phyloP scores from a whole-genome alignment of 2,329 filamentous ascomycete genomes.

The Claviceps monticola region DNA sequence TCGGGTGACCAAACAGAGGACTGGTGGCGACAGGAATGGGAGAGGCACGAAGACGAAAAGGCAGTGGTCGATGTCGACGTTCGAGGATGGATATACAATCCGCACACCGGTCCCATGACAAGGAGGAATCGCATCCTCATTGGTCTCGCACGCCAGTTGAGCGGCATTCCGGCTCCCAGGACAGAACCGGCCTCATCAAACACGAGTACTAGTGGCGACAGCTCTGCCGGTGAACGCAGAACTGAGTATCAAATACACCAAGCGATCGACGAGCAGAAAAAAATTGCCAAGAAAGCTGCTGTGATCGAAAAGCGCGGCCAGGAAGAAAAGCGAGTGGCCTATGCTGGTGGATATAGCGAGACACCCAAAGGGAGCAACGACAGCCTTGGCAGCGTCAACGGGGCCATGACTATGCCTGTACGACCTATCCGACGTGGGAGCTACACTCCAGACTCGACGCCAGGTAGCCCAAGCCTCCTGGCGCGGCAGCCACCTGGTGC shows the following conservation, averaged over 20 bases:
- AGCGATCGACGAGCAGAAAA: conserved; percentile 42
- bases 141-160: conserved; percentile 73
- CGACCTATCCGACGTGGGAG: conserved; percentile 18
- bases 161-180: conserved; percentile 64
- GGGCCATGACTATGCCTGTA: conserved; percentile 6
- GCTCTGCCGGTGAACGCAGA: conserved; percentile 8
- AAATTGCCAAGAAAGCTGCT: conserved; percentile 61
- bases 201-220: conserved; percentile 4
- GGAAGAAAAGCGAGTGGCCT: conserved; percentile 56
- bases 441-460: conserved; percentile 24
- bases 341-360: conserved; percentile 63
- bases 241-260: conserved; percentile 24
- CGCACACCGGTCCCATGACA: conserved; percentile 71
- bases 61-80: conserved; percentile 90
- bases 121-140: conserved; percentile 78
- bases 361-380: conserved; percentile 33
- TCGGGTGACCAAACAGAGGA: conserved; percentile 36
- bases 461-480: conserved; percentile 29
- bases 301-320: conserved; percentile 61
- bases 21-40: conserved; percentile 69
- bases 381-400: conserved; percentile 16
- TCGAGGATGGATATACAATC: conserved; percentile 86
- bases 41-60: conserved; percentile 64
- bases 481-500: conserved; percentile 22
- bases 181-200: conserved; percentile 17